Evolutionary conservation across 305 asterid genomes (phyloP).

Genomic region (Euphrasia arctica): DNA sequence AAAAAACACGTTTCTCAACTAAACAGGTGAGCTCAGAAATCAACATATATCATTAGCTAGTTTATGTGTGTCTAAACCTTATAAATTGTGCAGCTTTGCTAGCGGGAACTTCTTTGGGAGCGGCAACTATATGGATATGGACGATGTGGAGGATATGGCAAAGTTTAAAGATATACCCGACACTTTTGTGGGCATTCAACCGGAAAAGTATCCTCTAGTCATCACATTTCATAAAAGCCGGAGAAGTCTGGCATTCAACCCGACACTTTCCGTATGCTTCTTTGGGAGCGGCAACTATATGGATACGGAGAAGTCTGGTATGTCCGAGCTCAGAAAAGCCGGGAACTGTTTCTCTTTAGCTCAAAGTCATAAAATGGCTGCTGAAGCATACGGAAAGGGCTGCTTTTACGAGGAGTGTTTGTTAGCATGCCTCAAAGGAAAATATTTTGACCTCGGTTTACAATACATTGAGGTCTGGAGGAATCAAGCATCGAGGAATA

Average conservation of each 20-base stretch:
- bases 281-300: constrained; percentile 55
- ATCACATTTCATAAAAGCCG: constrained; percentile 47
- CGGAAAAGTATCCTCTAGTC: constrained; percentile 49
- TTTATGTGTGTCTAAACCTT: not conserved
- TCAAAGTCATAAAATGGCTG: constrained; percentile 40
- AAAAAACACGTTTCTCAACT: constrained; percentile 56
- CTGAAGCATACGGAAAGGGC: constrained; percentile 48
- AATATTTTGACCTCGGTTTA: constrained; percentile 44
- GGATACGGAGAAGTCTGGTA: constrained; percentile 40
- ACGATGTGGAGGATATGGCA: constrained; percentile 43
- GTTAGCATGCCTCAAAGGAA: constrained; percentile 48
- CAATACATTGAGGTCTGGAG: constrained; percentile 56
- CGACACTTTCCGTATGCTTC: constrained; percentile 47
- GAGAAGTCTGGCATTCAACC: too few species aligned
- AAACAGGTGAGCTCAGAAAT: constrained; percentile 38
- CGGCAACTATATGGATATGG: constrained; percentile 29
- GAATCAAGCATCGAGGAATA: constrained; percentile 27
- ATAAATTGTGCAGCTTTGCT: constrained; percentile 38
- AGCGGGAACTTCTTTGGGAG: constrained; percentile 28
- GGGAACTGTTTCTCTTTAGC: constrained; percentile 69
- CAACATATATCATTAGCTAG: not conserved
- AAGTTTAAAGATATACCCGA: constrained; percentile 51
- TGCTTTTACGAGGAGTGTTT: constrained; percentile 48
- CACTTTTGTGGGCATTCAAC: constrained; percentile 40
- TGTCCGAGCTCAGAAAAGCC: constrained; percentile 42